phyloP scores from a whole-genome alignment of 345 rosid genomes.

The Salix viminalis region DNA sequence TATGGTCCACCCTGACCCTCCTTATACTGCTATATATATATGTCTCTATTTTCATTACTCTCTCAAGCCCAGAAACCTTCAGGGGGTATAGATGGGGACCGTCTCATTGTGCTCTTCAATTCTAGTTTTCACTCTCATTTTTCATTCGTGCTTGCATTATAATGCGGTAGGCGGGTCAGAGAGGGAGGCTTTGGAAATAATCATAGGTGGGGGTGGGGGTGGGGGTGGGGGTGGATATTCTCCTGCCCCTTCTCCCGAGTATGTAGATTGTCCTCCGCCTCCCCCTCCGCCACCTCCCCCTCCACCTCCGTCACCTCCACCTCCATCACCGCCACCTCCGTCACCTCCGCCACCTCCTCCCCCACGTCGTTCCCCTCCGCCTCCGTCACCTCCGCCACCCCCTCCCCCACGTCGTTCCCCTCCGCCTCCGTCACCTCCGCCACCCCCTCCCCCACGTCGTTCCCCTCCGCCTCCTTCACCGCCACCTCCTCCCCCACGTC shows the following conservation, averaged over 20 bases:
- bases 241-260: constrained; percentile 13
- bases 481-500: accelerated
- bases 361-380: constrained; percentile 3
- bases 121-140: constrained; percentile 1
- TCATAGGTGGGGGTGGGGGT: constrained; percentile 15
- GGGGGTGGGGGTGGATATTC: background rate
- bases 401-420: background rate
- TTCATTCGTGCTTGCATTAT: constrained; percentile 1
- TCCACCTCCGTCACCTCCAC: background rate
- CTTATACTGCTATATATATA: too few species aligned
- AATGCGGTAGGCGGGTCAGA: background rate
- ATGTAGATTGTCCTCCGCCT: background rate
- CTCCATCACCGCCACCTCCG: background rate
- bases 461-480: background rate
- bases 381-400: background rate
- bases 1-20: background rate
- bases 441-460: background rate
- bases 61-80: background rate
- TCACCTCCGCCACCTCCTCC: background rate
- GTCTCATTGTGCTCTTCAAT: background rate
- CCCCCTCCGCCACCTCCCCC: background rate
- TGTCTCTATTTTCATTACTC: background rate
- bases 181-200: constrained; percentile 25
- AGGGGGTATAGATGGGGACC: constrained; percentile 8
- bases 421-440: background rate